These are phyloP conservation scores for Sapria himalayana DNA, from an alignment of 345 rosid genomes.

Conservation along the genomic window DNA sequence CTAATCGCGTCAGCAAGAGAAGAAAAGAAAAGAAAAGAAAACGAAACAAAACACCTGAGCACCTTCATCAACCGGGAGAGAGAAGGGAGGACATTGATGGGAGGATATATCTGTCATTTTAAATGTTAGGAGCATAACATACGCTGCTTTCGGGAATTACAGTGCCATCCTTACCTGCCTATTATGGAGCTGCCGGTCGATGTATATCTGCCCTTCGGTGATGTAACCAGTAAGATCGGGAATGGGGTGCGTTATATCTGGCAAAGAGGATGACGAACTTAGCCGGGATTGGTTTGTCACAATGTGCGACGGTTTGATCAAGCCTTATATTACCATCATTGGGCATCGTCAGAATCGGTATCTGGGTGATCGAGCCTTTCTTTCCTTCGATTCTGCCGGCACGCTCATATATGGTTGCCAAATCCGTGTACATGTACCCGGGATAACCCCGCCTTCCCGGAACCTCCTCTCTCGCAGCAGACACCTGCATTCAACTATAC, in stretches of 20 bases:
- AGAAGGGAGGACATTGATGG: conserved; percentile 95
- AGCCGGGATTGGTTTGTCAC: conserved; percentile 1
- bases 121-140: too few relatives aligned
- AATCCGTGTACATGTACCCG: conserved; percentile 98
- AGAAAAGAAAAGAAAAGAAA: too few relatives aligned
- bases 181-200: conserved; percentile 65
- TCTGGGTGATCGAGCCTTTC: conserved; percentile 93
- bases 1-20: too few relatives aligned
- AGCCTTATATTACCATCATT: conserved; percentile 74
- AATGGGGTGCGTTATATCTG: conserved; percentile 97
- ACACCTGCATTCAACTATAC: too few relatives aligned
- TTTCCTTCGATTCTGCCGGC: conserved; percentile 98
- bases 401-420: conserved; percentile 92
- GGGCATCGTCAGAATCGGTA: conserved; percentile 98
- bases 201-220: conserved; percentile 88
- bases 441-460: conserved; percentile 99
- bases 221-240: conserved; percentile 99
- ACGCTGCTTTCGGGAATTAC: too few relatives aligned
- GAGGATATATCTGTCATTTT: conserved; percentile 71
- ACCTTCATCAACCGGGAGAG: conserved; percentile 98
- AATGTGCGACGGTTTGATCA: conserved; percentile 1
- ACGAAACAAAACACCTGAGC: neutral
- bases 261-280: conserved; percentile 2
- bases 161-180: conserved; percentile 66
- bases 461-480: conserved; percentile 98